phyloP scores from a whole-genome alignment of 2,329 filamentous ascomycete species.

The Nemania sp. region DNA sequence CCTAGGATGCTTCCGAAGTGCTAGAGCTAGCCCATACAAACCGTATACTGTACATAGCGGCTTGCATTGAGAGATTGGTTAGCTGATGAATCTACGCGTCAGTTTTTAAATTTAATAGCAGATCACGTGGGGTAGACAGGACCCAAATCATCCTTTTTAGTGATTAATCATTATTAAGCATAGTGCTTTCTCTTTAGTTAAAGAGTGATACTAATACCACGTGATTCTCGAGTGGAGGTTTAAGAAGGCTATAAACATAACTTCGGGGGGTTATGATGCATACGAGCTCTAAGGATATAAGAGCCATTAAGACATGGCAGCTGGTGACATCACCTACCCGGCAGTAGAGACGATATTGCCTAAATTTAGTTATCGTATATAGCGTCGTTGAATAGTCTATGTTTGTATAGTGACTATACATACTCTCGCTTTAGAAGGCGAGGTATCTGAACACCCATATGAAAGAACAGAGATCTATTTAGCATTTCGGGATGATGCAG shows the following conservation, averaged over 20 bases:
- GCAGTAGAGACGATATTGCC: not conserved
- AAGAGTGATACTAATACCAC: not conserved
- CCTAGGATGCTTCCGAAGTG: not conserved
- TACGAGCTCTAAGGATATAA: not conserved
- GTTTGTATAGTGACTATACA: not conserved
- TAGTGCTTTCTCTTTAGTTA: not conserved
- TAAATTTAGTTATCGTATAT: not conserved
- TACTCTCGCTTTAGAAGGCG: not conserved
- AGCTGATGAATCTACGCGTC: not conserved
- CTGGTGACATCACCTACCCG: not conserved
- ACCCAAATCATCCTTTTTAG: not conserved
- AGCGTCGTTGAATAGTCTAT: not conserved
- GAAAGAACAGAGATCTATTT: conserved; percentile 49
- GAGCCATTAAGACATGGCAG: not conserved
- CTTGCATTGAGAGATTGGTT: not conserved
- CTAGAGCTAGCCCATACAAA: not conserved
- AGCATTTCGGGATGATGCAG: conserved; percentile 43
- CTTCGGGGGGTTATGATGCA: not conserved
- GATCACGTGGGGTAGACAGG: not conserved
- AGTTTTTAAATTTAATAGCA: not conserved
- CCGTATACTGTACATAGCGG: no score
- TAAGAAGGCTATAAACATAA: not conserved
- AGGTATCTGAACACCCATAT: conserved; percentile 3
- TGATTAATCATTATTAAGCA: not conserved
- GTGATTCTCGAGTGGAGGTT: not conserved